Conservation (phyloP, 129 eudicot species). For the Flaveria trinervia region DNA sequence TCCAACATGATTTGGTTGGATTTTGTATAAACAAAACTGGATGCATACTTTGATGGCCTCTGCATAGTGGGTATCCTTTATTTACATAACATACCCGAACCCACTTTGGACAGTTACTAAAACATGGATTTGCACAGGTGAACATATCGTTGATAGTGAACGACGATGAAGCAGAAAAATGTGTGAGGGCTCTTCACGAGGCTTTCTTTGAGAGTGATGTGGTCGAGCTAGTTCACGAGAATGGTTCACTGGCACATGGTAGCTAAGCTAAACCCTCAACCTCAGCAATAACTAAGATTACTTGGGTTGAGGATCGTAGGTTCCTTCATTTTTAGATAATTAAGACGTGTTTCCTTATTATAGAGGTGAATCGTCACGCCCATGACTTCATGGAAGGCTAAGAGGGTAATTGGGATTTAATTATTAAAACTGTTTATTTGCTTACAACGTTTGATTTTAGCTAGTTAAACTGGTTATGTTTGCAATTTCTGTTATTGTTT, state of each 20-base stretch:
- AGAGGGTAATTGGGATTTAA: not conserved
- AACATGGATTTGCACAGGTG: slow-evolving; percentile 48
- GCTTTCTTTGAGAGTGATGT: slow-evolving; percentile 77
- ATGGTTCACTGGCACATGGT: slow-evolving; percentile 22
- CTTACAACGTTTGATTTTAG: not conserved
- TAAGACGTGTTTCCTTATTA: not conserved
- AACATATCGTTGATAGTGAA: slow-evolving; percentile 94
- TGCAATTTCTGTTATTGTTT: not conserved
- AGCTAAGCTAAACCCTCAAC: slow-evolving; percentile 12
- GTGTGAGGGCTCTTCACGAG: slow-evolving; percentile 86
- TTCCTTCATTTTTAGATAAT: not conserved
- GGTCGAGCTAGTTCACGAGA: slow-evolving; percentile 36
- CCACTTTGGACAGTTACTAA: too few species aligned
- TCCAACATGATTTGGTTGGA: not conserved
- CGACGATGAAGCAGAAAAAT: slow-evolving; percentile 84
- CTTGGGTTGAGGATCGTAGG: not conserved
- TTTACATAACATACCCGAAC: too few species aligned
- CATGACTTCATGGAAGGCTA: slow-evolving; percentile 14
- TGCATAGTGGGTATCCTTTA: too few species aligned
- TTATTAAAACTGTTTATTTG: not conserved
- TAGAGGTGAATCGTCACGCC: slow-evolving; percentile 19
- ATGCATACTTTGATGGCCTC: not conserved
- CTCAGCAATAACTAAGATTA: not conserved
- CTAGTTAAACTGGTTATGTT: not conserved
- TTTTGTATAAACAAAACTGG: not conserved